phyloP scores from a whole-genome alignment of 768 basidiomycete genomes.

The Epithele typhae region DNA sequence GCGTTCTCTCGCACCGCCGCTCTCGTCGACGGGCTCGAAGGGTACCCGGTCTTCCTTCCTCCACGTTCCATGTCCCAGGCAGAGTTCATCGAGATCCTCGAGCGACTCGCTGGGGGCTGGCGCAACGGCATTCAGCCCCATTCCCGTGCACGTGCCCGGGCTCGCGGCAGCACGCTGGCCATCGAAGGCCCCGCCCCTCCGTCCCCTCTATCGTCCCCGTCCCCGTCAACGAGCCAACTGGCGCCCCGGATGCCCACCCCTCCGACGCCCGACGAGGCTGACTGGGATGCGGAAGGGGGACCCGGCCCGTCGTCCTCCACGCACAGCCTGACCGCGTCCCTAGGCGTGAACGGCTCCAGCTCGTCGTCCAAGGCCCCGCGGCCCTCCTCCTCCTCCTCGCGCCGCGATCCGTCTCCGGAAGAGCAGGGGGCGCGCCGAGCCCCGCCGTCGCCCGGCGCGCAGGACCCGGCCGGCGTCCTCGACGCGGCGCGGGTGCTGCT shows the following conservation, averaged over 20 bases:
- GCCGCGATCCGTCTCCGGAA: too few species aligned
- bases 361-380: background rate
- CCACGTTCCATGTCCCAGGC: slow-evolving; percentile 88
- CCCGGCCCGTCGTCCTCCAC: slow-evolving; percentile 17
- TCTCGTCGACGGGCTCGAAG: slow-evolving; percentile 78
- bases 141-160: slow-evolving; percentile 33
- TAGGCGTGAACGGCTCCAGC: slow-evolving; percentile 14
- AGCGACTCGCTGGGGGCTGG: slow-evolving; percentile 79
- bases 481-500: slow-evolving; percentile 72
- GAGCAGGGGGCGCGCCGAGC: slow-evolving; percentile 12
- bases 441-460: slow-evolving; percentile 3
- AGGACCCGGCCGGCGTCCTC: slow-evolving; percentile 41
- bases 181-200: slow-evolving; percentile 34
- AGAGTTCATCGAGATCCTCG: slow-evolving; percentile 82
- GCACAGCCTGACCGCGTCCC: slow-evolving; percentile 1
- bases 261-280: slow-evolving; percentile 21
- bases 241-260: slow-evolving; percentile 18
- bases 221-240: slow-evolving; percentile 22
- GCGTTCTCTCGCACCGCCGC: slow-evolving; percentile 63
- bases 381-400: background rate
- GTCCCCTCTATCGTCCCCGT: slow-evolving; percentile 17
- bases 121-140: slow-evolving; percentile 57
- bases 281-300: slow-evolving; percentile 25
- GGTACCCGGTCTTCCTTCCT: slow-evolving; percentile 84
- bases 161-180: slow-evolving; percentile 27